A percentile compares a stretch with the other conserved stretches of the same genome.
phyloP scores from a whole-genome alignment of 192 early-diverging fungal species.

The Haplosporangium gracile region DNA sequence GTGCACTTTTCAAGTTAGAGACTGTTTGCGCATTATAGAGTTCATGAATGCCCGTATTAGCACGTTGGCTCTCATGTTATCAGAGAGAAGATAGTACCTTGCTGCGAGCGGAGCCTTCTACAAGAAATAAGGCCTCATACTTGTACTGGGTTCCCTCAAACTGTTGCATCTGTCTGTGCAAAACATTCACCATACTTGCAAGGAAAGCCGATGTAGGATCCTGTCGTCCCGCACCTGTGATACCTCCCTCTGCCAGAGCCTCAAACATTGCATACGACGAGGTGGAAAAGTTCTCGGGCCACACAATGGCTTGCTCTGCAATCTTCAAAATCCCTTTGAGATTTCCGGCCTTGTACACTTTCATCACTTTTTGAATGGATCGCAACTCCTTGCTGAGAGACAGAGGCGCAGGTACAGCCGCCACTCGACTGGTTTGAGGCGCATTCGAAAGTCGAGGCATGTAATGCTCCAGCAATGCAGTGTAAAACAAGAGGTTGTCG shows the following conservation, averaged over 20 bases:
- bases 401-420: conserved; percentile 24
- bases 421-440: conserved; percentile 17
- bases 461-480: conserved; percentile 28
- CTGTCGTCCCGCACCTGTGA: conserved; percentile 3
- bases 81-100: conserved; percentile 16
- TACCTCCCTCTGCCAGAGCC: conserved; percentile 14
- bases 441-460: conserved; percentile 42
- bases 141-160: conserved; percentile 37
- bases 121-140: conserved; percentile 45
- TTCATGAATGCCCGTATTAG: background rate
- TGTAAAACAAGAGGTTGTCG: conserved; percentile 52
- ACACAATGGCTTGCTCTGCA: conserved; percentile 46
- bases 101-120: conserved; percentile 34
- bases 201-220: conserved; percentile 42
- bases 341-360: conserved; percentile 34
- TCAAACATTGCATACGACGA: conserved; percentile 38
- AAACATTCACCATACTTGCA: conserved; percentile 19
- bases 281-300: conserved; percentile 42
- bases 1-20: background rate
- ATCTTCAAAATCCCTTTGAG: conserved; percentile 50
- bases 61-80: no score
- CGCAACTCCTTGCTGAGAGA: conserved; percentile 35
- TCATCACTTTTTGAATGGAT: conserved; percentile 46
- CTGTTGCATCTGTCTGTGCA: conserved; percentile 36
- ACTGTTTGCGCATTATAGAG: background rate